Evolutionary conservation across 805 yeast species (phyloP), one percentile per base, ranked within the genome.

Genomic region (Millerago galiae): DNA sequence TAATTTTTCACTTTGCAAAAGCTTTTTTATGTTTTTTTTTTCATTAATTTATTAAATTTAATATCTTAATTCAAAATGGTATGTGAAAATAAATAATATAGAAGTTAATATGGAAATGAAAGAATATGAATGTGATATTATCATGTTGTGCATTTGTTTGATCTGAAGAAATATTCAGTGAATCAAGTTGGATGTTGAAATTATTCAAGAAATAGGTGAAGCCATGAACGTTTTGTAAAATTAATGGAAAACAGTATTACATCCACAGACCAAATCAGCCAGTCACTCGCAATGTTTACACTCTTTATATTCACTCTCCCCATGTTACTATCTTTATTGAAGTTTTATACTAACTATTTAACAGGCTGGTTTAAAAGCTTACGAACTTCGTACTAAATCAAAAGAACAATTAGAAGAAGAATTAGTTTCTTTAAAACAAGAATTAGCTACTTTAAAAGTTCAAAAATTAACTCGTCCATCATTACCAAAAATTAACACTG

Each of bases 321-420:
- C n/a, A n/a, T 10, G 3, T 3, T 10, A 5, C 16, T 5, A n/a
- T 28, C 2, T 28, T 28, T 9, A 28, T n/a, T 12, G 17, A 14
- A 41, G 5, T 16, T n/a, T 14, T 9, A 36, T 51, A 55, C 60
- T 56, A 53, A 50, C 61, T 34, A 36, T 28, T 37, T 34, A 10
- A 35, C 53, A 81, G 93, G 89, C 91, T 73, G 90, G 86, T 70
- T 75, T 89, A 70, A 91, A 86, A 75, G 82, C 95, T 74, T 87
- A 77, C 80, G 97, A 91, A 83, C 82, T 93, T 72, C 85, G 95
- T 76, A 82, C 93, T 70, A 85, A 89, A 77, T 84, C 96, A 69
- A 91, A 90, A 85, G 95, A 88, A 61, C 91, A 90, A 76, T 88
- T 93, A 72, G 90, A 88, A 76, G 72, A 75, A 67, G 93, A 90